These are phyloP conservation scores for Entonaema liquescens DNA, from an alignment of 495 filamentous ascomycete genomes.

Conservation along the genomic window DNA sequence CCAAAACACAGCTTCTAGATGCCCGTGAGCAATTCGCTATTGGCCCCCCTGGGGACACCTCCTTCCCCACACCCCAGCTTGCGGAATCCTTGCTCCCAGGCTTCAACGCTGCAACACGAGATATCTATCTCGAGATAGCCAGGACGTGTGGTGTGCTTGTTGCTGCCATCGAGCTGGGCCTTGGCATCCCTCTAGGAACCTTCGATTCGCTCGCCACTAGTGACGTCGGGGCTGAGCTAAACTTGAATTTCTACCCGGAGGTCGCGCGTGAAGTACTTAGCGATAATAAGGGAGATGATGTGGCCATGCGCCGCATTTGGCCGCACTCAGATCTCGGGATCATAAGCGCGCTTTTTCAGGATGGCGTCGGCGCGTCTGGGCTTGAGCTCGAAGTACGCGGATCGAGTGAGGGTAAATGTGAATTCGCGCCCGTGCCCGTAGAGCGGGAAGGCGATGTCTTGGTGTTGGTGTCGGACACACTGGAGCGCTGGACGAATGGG, in stretches of 20 bases:
- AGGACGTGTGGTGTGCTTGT: not conserved
- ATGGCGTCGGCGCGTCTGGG: not conserved
- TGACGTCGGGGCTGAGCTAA: not conserved
- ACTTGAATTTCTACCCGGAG: not conserved
- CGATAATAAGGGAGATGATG: not conserved
- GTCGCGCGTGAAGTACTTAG: not conserved
- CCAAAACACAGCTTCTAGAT: not conserved
- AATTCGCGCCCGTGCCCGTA: not conserved
- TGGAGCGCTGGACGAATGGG: not conserved
- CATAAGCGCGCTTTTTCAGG: not conserved
- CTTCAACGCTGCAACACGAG: not conserved
- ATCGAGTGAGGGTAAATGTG: not conserved
- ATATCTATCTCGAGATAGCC: not conserved
- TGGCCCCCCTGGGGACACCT: not conserved
- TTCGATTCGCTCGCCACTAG: not conserved
- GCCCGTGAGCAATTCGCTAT: not conserved
- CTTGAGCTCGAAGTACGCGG: not conserved
- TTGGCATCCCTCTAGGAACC: not conserved
- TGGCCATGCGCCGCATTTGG: not conserved
- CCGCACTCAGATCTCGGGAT: not conserved
- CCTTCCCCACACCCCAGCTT: not conserved
- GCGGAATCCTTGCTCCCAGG: not conserved
- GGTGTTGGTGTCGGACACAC: not conserved
- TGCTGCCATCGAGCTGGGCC: not conserved
- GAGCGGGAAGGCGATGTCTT: not conserved